Evolutionary conservation across 2,329 filamentous ascomycete genomes (phyloP).

Genomic region (Sphaerulina musiva): DNA sequence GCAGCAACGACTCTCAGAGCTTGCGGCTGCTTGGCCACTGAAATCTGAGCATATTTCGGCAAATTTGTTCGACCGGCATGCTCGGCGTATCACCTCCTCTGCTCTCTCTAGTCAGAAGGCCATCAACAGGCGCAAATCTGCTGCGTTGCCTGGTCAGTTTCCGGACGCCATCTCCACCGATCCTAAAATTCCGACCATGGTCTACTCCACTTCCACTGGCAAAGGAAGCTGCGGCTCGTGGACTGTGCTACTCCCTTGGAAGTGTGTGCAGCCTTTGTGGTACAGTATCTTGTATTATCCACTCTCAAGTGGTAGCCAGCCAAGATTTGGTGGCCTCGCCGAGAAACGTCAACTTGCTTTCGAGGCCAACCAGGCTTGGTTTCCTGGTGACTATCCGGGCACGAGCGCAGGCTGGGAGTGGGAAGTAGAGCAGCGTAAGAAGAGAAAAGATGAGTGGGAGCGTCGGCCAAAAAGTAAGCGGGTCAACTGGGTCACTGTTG

Average conservation of each 20-base stretch:
- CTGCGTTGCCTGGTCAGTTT: conserved; percentile 55
- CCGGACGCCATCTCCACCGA: conserved; percentile 56
- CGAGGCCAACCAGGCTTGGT: conserved; percentile 72
- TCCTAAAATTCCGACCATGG: conserved; percentile 68
- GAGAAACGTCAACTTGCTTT: conserved; percentile 76
- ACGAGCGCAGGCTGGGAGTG: conserved; percentile 73
- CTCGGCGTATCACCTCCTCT: conserved; percentile 58
- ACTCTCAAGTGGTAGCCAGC: conserved; percentile 70
- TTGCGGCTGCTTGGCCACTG: conserved; percentile 61
- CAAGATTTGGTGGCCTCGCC: conserved; percentile 72
- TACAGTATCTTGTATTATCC: conserved; percentile 77
- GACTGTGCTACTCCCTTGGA: conserved; percentile 85
- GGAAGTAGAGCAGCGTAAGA: conserved; percentile 61
- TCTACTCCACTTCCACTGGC: conserved; percentile 44
- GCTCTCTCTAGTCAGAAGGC: conserved; percentile 68
- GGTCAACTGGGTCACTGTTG: conserved; percentile 64
- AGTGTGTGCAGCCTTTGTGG: conserved; percentile 80
- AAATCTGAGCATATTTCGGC: conserved; percentile 43
- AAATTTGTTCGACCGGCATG: conserved; percentile 60
- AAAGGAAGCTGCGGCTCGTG: conserved; percentile 58
- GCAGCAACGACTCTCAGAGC: conserved; percentile 47
- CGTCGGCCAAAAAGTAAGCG: conserved; percentile 75
- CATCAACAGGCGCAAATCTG: conserved; percentile 68
- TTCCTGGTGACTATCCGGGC: conserved; percentile 76
- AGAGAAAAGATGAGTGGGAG: conserved; percentile 61